Percentiles rank a stretch among this genome's conserved stretches.
Evolutionary conservation across 2,329 filamentous ascomycete species (phyloP).

Genomic region (Pyrenophora tritici-repentis): DNA sequence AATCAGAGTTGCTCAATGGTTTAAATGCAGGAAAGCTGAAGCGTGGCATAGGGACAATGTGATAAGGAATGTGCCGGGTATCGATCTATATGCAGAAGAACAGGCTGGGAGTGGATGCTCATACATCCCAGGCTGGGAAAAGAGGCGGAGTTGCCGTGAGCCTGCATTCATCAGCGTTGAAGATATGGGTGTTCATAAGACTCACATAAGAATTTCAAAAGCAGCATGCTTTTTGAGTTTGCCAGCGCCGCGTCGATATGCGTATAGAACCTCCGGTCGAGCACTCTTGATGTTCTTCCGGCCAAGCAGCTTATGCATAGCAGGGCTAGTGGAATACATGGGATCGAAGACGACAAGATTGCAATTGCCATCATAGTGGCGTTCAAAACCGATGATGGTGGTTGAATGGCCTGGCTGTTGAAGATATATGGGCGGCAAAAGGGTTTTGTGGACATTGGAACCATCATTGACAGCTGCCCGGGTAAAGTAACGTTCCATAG

Average conservation of each 20-base stretch:
- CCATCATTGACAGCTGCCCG: slow-evolving; percentile 55
- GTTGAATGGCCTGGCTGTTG: slow-evolving; percentile 90
- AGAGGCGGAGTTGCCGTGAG: slow-evolving; percentile 45
- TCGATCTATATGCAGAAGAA: slow-evolving; percentile 17
- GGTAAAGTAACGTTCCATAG: slow-evolving; percentile 76
- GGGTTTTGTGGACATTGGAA: slow-evolving; percentile 70
- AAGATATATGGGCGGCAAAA: slow-evolving; percentile 83
- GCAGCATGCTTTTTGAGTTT: slow-evolving; percentile 73
- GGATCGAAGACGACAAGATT: slow-evolving; percentile 89
- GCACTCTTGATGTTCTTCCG: slow-evolving; percentile 51
- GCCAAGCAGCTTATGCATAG: slow-evolving; percentile 64
- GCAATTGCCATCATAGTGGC: slow-evolving; percentile 63
- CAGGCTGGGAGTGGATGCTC: slow-evolving; percentile 23
- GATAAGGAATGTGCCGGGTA: slow-evolving; percentile 18
- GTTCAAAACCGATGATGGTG: slow-evolving; percentile 86
- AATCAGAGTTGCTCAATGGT: neutral
- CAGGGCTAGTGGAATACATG: slow-evolving; percentile 71
- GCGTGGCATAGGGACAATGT: slow-evolving; percentile 12
- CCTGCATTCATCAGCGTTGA: slow-evolving; percentile 25
- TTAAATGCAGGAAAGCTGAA: neutral
- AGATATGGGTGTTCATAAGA: neutral
- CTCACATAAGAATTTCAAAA: slow-evolving; percentile 80
- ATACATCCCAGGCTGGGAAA: slow-evolving; percentile 50
- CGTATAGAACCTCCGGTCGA: slow-evolving; percentile 61
- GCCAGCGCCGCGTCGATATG: slow-evolving; percentile 71